These are phyloP conservation scores for Geotrichum macrosporum DNA, from an alignment of 1,139 yeast species.

Conservation along the genomic window DNA sequence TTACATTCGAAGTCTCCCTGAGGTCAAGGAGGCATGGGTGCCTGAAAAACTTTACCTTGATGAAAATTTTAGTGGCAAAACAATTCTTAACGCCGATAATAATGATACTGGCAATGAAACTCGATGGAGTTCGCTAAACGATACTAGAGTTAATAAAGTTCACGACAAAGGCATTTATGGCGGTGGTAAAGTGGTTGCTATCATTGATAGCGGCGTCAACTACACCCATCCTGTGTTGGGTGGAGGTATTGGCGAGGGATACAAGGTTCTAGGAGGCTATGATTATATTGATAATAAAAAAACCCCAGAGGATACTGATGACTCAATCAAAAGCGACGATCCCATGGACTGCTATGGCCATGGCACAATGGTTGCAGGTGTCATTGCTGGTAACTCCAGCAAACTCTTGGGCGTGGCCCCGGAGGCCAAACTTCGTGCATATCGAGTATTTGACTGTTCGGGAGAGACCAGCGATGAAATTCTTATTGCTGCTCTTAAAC, in stretches of 20 bases:
- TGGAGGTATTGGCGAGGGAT: conserved; percentile 27
- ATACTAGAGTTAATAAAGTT: conserved; percentile 25
- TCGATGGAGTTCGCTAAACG: conserved; percentile 25
- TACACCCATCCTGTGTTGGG: conserved; percentile 24
- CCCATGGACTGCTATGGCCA: conserved; percentile 28
- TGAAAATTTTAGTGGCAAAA: neutral
- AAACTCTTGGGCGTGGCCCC: conserved; percentile 27
- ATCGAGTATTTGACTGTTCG: conserved; percentile 26
- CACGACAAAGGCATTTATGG: conserved; percentile 24
- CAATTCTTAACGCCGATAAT: neutral
- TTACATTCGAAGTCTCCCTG: conserved; percentile 9
- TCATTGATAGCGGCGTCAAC: conserved; percentile 27
- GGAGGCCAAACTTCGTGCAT: conserved; percentile 24
- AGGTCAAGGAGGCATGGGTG: conserved; percentile 16
- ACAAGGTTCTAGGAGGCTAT: conserved; percentile 24
- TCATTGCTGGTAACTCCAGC: conserved; percentile 24
- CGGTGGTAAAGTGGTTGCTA: conserved; percentile 22
- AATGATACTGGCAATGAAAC: neutral
- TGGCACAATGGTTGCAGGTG: conserved; percentile 28
- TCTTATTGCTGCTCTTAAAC: conserved; percentile 24
- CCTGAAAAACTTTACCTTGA: neutral
- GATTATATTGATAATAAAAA: conserved; percentile 21
- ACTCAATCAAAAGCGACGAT: conserved; percentile 12
- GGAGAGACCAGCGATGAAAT: conserved; percentile 25
- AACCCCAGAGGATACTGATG: neutral